Evolutionary conservation across 164 flowering plant genomes (phyloP).

Genomic region (Echeveria elegans): DNA sequence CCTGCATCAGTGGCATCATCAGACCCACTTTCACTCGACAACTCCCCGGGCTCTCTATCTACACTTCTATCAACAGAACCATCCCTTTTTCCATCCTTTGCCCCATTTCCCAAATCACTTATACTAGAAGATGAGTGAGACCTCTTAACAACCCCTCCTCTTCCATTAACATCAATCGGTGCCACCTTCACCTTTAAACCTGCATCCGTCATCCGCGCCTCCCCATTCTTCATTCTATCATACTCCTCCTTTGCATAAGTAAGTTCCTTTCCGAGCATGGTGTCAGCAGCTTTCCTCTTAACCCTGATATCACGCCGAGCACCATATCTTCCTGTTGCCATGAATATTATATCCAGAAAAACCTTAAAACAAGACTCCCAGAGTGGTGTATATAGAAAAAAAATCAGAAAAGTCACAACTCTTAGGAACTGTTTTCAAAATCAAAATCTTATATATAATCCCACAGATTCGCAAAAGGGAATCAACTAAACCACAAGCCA

Average conservation of each 20-base stretch:
- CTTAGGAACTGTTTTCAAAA: background rate
- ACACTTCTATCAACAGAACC: slow-evolving; percentile 12
- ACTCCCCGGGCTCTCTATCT: slow-evolving; percentile 78
- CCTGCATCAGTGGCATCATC: slow-evolving; percentile 49
- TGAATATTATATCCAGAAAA: slow-evolving; percentile 11
- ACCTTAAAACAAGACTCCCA: background rate
- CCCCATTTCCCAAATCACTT: slow-evolving; percentile 9
- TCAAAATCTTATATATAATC: background rate
- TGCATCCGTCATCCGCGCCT: slow-evolving; percentile 26
- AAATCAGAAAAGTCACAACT: background rate
- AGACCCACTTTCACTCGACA: slow-evolving; percentile 84
- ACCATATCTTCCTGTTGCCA: slow-evolving; percentile 73
- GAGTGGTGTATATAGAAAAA: background rate
- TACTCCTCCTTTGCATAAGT: slow-evolving; percentile 34
- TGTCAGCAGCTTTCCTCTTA: slow-evolving; percentile 42
- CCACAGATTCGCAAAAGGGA: background rate
- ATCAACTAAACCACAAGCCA: too few relatives aligned
- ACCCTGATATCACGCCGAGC: slow-evolving; percentile 48
- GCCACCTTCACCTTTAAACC: slow-evolving; percentile 28
- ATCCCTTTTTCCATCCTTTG: slow-evolving; percentile 23
- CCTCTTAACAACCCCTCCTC: slow-evolving; percentile 34
- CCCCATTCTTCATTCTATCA: slow-evolving; percentile 23
- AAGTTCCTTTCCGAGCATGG: slow-evolving; percentile 31
- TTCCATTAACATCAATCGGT: slow-evolving; percentile 33
- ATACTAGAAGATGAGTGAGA: slow-evolving; percentile 19